These are phyloP conservation scores for Musa balbisiana DNA, from an alignment of 202 grass and related monocot genomes.

Conservation along the genomic window DNA sequence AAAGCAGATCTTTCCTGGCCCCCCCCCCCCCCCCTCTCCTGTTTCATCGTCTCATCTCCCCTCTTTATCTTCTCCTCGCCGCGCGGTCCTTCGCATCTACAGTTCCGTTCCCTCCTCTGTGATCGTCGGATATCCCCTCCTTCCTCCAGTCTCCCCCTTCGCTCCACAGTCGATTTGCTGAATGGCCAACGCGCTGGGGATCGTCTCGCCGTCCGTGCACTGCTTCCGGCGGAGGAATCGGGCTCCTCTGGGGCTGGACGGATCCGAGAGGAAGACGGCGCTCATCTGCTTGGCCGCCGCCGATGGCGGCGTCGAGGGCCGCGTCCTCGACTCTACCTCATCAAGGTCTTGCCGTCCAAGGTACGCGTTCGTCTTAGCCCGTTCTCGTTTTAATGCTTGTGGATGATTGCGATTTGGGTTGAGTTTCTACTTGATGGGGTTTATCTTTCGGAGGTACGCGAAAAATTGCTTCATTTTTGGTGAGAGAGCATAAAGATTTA, in stretches of 20 bases:
- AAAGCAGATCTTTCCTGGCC: too few relatives aligned
- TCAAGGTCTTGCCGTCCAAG: constrained; percentile 4
- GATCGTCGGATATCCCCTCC: not conserved
- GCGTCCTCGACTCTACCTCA: not conserved
- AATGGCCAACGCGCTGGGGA: constrained; percentile 16
- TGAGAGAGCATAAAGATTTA: not conserved
- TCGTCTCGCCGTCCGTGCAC: not conserved
- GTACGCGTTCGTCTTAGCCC: not conserved
- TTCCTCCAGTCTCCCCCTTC: not conserved
- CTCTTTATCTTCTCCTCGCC: too few relatives aligned
- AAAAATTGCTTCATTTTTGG: not conserved
- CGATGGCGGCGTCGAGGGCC: constrained; percentile 3
- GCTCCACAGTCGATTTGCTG: not conserved
- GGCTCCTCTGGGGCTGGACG: not conserved
- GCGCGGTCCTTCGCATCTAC: too few relatives aligned
- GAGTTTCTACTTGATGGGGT: not conserved
- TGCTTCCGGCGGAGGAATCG: constrained; percentile 4
- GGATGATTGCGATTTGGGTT: not conserved
- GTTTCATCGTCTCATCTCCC: too few relatives aligned
- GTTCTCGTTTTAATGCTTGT: not conserved
- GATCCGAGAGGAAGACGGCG: not conserved
- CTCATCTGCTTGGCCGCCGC: not conserved
- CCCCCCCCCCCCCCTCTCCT: too few relatives aligned
- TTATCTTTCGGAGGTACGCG: not conserved
- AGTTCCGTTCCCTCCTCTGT: too few relatives aligned